Base-by-base conservation (phyloP, 2,329 filamentous ascomycete species). In the Nemania sp. region DNA sequence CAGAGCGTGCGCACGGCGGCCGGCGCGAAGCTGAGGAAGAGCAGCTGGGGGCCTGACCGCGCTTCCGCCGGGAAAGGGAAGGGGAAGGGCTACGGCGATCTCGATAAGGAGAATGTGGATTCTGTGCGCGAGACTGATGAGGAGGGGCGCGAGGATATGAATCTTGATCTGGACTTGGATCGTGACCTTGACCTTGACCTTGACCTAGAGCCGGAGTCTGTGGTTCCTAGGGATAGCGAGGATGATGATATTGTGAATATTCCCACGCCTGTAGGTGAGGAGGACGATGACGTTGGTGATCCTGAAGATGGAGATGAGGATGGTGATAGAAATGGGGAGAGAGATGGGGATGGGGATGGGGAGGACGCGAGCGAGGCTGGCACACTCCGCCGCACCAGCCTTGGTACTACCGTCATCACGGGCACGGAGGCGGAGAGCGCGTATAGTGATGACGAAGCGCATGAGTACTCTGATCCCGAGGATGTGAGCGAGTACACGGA, bases 1-100 rank as follows among this genome's bases (percentile, higher is more conserved):
- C 91, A 94, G 77, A 94, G 92, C 66, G 91, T 93, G 72, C 90
- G 92, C 74, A 88, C 88, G 24, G 85, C 89, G 29, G 82, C 81
- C 4, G 76, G 79, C 11, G 76, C 78, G 1, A 81, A 82, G 0
- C 77, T 88, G 54, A 86, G 92, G 55, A 93, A 94, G 80, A 83
- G 86, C 51, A 93, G 91, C 75, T 93, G 91, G 91, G 88, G 70
- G 6, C 70, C 86, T 32, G 87, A 86, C 18, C 82, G 78, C 62
- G 76, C 75, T n/a, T n/a, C n/a, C n/a, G n/a, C n/a, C n/a, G n/a
- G n/a, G n/a, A n/a, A n/a, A 52, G 72, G 66, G 11, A 57, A 73
- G 18, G 77, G 77, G 62, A 87, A 86, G 75, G 80, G 79, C 1
- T 85, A 86, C 59, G 86, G 84, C 3, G 85, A 86, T 26, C 79